Evolutionary conservation across 2,329 filamentous ascomycete species (phyloP).

Genomic region (Sporothrix globosa): DNA sequence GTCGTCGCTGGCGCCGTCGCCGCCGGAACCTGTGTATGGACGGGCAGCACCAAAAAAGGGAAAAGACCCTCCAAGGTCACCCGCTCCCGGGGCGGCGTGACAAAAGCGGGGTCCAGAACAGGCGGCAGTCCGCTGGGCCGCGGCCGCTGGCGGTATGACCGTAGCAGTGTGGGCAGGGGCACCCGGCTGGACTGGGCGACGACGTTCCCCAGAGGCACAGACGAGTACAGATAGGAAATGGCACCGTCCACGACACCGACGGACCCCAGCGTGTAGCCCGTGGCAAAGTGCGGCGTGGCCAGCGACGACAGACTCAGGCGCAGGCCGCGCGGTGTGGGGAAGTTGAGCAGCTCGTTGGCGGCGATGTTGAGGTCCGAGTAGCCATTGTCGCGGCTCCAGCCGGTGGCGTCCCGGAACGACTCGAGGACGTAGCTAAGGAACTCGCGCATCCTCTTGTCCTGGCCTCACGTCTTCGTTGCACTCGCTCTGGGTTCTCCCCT

Average conservation of each 20-base stretch:
- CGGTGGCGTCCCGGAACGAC: conserved; percentile 82
- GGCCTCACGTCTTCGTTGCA: not conserved
- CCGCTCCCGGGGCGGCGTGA: conserved; percentile 34
- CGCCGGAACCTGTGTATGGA: conserved; percentile 30
- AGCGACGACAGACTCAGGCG: conserved; percentile 88
- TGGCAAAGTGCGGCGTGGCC: conserved; percentile 89
- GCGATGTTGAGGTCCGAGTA: conserved; percentile 86
- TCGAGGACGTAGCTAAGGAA: conserved; percentile 97
- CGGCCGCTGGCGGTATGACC: conserved; percentile 75
- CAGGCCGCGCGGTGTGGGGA: conserved; percentile 80
- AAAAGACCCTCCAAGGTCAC: conserved; percentile 17
- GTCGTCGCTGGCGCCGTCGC: not conserved
- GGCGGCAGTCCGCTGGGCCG: conserved; percentile 22
- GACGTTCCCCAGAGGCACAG: conserved; percentile 71
- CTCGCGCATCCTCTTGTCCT: conserved; percentile 68
- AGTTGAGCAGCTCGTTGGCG: conserved; percentile 83
- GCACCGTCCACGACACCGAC: conserved; percentile 93
- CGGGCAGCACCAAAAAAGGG: conserved; percentile 30
- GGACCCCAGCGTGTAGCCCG: conserved; percentile 87
- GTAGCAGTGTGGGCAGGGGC: conserved; percentile 74
- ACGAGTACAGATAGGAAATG: conserved; percentile 95
- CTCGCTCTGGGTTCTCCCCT: not conserved
- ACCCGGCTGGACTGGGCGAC: conserved; percentile 71
- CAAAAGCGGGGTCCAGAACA: conserved; percentile 30
- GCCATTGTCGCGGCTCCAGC: conserved; percentile 90